A percentile compares a stretch with the other conserved stretches of the same genome.
phyloP scores from a whole-genome alignment of 495 filamentous ascomycete species.

The Aspergillus cristatus region DNA sequence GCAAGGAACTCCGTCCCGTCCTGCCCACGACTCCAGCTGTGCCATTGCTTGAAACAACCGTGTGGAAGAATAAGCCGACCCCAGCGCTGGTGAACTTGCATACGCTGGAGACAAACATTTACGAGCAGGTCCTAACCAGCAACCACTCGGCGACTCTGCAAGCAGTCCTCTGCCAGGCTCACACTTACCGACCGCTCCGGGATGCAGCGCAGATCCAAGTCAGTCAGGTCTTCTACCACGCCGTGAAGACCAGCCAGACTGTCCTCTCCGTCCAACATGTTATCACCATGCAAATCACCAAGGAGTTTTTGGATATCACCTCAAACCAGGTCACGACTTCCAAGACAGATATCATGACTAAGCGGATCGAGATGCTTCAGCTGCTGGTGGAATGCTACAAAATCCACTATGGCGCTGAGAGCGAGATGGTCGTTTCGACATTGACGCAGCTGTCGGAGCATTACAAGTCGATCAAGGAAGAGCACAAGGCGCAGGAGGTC shows the following conservation, averaged over 20 bases:
- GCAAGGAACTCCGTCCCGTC: too few relatives aligned
- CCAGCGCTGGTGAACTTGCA: constrained; percentile 18
- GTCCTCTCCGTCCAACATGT: constrained; percentile 18
- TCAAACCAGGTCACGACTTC: constrained; percentile 16
- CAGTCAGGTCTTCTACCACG: constrained; percentile 12
- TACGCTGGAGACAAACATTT: constrained; percentile 18
- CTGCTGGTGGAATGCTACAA: constrained; percentile 29
- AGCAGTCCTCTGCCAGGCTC: constrained; percentile 10
- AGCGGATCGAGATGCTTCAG: constrained; percentile 20
- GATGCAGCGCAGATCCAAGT: constrained; percentile 2
- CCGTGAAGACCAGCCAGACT: constrained; percentile 17
- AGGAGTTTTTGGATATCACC: constrained; percentile 24
- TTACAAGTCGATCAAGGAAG: constrained; percentile 19
- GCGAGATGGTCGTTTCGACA: constrained; percentile 21
- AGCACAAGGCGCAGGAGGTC: constrained; percentile 11
- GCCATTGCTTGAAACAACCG: too few relatives aligned
- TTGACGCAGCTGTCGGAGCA: constrained; percentile 24
- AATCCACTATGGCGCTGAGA: constrained; percentile 23
- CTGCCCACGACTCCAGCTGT: too few relatives aligned
- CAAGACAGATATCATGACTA: constrained; percentile 27
- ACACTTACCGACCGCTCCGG: constrained; percentile 11
- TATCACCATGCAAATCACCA: constrained; percentile 25
- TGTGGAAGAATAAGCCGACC: constrained; percentile 22
- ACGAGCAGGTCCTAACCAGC: constrained; percentile 15
- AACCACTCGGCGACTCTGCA: constrained; percentile 16